Evolutionary conservation across 306 rosid species (phyloP), one percentile per base, ranked within the genome.

Genomic region (Rosa rugosa): DNA sequence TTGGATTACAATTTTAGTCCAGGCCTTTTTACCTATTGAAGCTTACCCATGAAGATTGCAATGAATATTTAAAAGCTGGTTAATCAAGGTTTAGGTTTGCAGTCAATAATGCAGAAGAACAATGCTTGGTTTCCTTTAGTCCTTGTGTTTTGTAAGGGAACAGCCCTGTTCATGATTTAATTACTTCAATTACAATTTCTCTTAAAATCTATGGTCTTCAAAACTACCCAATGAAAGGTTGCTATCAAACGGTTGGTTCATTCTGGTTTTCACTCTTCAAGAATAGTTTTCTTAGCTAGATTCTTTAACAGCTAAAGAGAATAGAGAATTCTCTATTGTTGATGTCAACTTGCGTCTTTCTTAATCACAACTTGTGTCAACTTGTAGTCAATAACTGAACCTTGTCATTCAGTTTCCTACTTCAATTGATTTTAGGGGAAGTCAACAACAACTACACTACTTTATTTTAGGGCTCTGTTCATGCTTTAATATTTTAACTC

Each of bases 381-480:
- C 42, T 34, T 64, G 69, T 22, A 31, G 69, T 14, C 69, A 64
- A 64, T 62, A 79, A 27, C 49, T 69, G 27, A 38, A 68, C 81
- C 42, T 16, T 74, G 47, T 66, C 65, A 53, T 34, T 12, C 14
- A 44, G 45, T 41, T 69, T 66, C 79, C 27, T 66, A 72, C 78
- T 81, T 46, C 66, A 11, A 36, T 66, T 79, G 73, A 80, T 59
- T 73, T 60, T 46, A 44, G 59, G 59, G 49, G 51, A 41, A 79
- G 81, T 83, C 88, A 89, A 89, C 87, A 54, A 75, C 84, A 60
- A 69, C 83, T 77, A 34, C 69, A 2, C 25, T 77, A 2, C 25
- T 77, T 31, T 31, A 31, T 31, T 31, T 31, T 31, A 31, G 34
- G 34, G 34, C 34, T 31, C 3, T 31, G 34, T 31, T 31, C 34